Base-by-base conservation (phyloP, 768 basidiomycete genomes). In the Lactarius quietus region DNA sequence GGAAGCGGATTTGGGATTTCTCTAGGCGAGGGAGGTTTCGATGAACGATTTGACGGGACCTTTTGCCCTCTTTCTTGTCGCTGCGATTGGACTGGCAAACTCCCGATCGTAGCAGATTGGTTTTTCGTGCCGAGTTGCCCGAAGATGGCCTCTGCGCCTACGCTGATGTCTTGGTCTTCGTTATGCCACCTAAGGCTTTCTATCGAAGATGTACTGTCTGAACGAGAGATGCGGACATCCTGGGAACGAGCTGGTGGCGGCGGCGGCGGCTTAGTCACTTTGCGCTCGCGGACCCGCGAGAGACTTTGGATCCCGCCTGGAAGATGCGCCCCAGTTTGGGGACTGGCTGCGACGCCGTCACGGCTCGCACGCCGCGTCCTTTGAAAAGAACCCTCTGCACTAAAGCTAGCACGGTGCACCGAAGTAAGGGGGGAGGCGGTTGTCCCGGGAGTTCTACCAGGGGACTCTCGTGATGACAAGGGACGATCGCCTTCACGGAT, bases 221-320 rank as follows among this genome's bases (percentile, higher is more conserved):
- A 57, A 68, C 62, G 61, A 18, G 58, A 60, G 51, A 62, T 66
- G 45, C 12, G 38, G 20, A 56, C 58, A 66, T 53, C 63, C 55
- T 26, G 69, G 20, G 61, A 26, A 48, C 70, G 72, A 28, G 76
- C 73, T 9, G 74, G 72, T n/a, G 73, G 74, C 10, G 62, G 70
- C 1, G 74, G 72, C 23, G 73, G 74, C 10, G 62, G 70, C 1
- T 73, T 74, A 38, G 72, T 74, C 2, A 61, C 70, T 26, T 73
- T 65, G 43, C 73, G 68, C 48, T 75, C 72, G 12, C 70, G 70
- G 38, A 61, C 64, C 20, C 62, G 63, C n/a, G 62, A 53, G 35
- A 68, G 61, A 26, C 57, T 33, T 20, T 48, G 23, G 53, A 61
- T 57, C 18, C 56, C 43, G 26, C 29, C 31, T n/a, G 38, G 28